Conservation (phyloP, 768 basidiomycete genomes). For the Pleurotus tuoliensis region DNA sequence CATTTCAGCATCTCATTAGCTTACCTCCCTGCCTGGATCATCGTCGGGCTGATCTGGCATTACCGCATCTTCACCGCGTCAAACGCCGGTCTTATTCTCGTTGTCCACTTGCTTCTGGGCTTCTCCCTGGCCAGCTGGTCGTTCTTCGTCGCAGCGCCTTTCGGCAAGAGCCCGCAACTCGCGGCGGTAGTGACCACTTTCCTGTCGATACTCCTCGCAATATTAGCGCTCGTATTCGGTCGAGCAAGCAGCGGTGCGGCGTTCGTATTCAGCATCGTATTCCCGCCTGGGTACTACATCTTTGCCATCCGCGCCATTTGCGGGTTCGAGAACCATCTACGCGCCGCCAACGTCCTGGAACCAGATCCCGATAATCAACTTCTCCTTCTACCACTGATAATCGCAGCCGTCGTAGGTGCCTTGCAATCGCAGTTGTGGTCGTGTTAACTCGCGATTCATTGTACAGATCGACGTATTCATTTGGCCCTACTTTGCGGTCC, state of each 20-base stretch:
- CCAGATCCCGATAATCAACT: conserved; percentile 60
- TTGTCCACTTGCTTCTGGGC: conserved; percentile 64
- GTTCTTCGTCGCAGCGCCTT: conserved; percentile 65
- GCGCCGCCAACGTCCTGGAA: conserved; percentile 49
- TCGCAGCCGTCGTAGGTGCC: conserved; percentile 57
- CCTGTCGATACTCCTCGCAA: conserved; percentile 60
- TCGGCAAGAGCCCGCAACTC: conserved; percentile 69
- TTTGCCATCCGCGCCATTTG: conserved; percentile 66
- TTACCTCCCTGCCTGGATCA: conserved; percentile 77
- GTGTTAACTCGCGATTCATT: neutral
- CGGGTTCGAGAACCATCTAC: conserved; percentile 60
- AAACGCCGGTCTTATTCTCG: conserved; percentile 54
- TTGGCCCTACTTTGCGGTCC: conserved; percentile 64
- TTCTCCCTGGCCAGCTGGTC: conserved; percentile 68
- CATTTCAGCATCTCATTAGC: conserved; percentile 59
- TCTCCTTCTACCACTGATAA: conserved; percentile 51
- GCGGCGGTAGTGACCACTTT: conserved; percentile 67
- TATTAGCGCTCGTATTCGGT: conserved; percentile 56
- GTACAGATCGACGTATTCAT: conserved; percentile 65
- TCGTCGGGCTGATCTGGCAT: conserved; percentile 63
- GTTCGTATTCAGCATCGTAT: conserved; percentile 63
- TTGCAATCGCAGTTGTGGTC: neutral
- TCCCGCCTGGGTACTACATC: conserved; percentile 74
- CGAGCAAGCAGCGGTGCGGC: conserved; percentile 38
- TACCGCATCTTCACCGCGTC: conserved; percentile 62